Conservation (phyloP, 2,329 filamentous ascomycete genomes). For the Neonectria hederae region DNA sequence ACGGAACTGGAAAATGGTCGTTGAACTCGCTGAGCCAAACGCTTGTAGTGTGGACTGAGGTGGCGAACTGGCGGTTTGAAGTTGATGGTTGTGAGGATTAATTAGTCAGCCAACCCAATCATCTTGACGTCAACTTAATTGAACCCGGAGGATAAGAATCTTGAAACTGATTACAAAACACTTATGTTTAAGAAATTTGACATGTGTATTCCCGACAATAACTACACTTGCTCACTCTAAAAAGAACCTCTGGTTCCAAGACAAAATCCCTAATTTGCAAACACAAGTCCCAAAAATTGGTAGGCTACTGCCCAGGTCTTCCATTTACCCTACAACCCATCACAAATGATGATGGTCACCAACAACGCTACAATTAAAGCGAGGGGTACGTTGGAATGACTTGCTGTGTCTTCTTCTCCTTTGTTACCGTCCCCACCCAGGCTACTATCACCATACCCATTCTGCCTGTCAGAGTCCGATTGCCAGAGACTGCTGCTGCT, state of each 20-base stretch:
- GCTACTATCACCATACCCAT: not conserved
- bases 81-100: slow-evolving; percentile 21
- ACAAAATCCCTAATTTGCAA: slow-evolving; percentile 15
- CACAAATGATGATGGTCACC: slow-evolving; percentile 20
- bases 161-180: not conserved
- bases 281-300: slow-evolving; percentile 31
- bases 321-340: slow-evolving; percentile 16
- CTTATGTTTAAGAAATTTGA: not conserved
- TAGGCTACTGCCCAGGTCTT: not conserved
- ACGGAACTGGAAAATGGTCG: not conserved
- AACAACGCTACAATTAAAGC: slow-evolving; percentile 23
- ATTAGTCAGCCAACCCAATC: slow-evolving; percentile 31
- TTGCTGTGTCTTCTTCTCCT: slow-evolving; percentile 27
- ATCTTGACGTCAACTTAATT: not conserved
- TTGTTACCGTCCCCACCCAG: not conserved
- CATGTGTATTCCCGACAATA: slow-evolving; percentile 11
- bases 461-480: slow-evolving; percentile 10
- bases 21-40: slow-evolving; percentile 1
- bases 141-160: not conserved
- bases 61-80: slow-evolving; percentile 25
- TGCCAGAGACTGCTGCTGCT: slow-evolving; percentile 36
- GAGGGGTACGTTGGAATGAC: slow-evolving; percentile 7
- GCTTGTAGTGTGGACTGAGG: not conserved
- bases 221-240: slow-evolving; percentile 8
- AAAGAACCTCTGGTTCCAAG: slow-evolving; percentile 14